These are phyloP conservation scores for Rubia tinctorum DNA, from an alignment of 305 asterid species.

Conservation along the genomic window DNA sequence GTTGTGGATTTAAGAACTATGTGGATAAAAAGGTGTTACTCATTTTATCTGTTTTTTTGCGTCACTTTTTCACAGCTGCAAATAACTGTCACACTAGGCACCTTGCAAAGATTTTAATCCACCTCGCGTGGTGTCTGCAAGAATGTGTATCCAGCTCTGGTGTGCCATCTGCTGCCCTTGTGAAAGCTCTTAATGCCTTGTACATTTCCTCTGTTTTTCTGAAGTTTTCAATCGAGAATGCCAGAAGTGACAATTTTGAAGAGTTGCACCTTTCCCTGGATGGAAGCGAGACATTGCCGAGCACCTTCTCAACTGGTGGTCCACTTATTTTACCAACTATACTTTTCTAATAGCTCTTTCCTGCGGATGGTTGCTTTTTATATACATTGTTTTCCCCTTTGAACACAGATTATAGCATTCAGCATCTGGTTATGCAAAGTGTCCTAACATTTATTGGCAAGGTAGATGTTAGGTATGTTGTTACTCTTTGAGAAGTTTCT, in stretches of 20 bases:
- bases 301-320: conserved; percentile 63
- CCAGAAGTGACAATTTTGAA: conserved; percentile 65
- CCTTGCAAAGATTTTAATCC: conserved; percentile 83
- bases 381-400: conserved; percentile 15
- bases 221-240: conserved; percentile 75
- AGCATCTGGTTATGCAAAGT: conserved; percentile 52
- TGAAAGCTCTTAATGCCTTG: conserved; percentile 78
- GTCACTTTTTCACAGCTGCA: conserved; percentile 50
- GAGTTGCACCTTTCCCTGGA: conserved; percentile 68
- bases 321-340: conserved; percentile 4
- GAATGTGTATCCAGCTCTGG: conserved; percentile 74
- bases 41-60: neutral
- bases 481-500: conserved; percentile 21
- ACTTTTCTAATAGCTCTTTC: conserved; percentile 7
- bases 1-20: no score
- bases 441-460: conserved; percentile 65
- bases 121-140: conserved; percentile 84
- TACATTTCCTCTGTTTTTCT: conserved; percentile 83
- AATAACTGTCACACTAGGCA: conserved; percentile 83
- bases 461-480: conserved; percentile 70
- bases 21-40: neutral
- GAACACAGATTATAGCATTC: conserved; percentile 58
- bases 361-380: neutral
- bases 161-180: conserved; percentile 48
- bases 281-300: conserved; percentile 61